Evolutionary conservation across 2,329 filamentous ascomycete species (phyloP).

Genomic region (Stemphylium vesicarium): DNA sequence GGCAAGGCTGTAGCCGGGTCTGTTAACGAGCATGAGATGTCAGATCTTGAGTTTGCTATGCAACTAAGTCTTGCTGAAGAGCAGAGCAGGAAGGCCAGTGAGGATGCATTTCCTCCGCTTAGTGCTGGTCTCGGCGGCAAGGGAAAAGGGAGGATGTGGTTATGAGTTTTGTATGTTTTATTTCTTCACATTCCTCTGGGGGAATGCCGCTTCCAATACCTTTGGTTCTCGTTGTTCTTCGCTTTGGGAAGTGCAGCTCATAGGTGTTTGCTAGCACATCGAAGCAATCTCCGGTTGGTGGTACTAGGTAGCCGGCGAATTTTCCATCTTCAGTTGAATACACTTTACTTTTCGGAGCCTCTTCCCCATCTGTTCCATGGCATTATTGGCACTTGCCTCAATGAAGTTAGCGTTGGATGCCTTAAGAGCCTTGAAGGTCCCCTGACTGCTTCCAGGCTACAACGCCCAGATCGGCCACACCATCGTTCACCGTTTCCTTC

Average conservation of each 20-base stretch:
- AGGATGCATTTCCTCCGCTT: conserved; percentile 38
- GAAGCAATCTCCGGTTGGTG: background rate
- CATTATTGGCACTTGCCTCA: conserved; percentile 1
- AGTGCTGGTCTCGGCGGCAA: conserved; percentile 31
- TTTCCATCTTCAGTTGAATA: background rate
- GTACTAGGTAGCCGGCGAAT: background rate
- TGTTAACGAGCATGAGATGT: conserved; percentile 54
- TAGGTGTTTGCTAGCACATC: background rate
- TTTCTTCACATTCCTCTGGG: background rate
- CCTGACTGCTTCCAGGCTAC: conserved; percentile 2
- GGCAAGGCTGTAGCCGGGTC: conserved; percentile 41
- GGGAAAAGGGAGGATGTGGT: conserved; percentile 40
- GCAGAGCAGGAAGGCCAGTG: conserved; percentile 53
- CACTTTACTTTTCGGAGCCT: background rate
- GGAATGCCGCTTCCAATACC: background rate
- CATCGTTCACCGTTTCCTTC: background rate
- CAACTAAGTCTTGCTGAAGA: conserved; percentile 68
- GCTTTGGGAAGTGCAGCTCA: background rate
- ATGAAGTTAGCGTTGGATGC: conserved; percentile 4
- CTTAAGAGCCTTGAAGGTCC: background rate
- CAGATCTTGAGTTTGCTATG: conserved; percentile 67
- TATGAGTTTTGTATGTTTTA: background rate
- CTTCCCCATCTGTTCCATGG: background rate
- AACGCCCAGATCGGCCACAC: background rate
- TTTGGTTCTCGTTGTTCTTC: background rate